Percentiles rank a stretch among this genome's conserved stretches.
Conservation (phyloP, 225 moss, liverwort and hornwort genomes). For the Polytrichum formosum region DNA sequence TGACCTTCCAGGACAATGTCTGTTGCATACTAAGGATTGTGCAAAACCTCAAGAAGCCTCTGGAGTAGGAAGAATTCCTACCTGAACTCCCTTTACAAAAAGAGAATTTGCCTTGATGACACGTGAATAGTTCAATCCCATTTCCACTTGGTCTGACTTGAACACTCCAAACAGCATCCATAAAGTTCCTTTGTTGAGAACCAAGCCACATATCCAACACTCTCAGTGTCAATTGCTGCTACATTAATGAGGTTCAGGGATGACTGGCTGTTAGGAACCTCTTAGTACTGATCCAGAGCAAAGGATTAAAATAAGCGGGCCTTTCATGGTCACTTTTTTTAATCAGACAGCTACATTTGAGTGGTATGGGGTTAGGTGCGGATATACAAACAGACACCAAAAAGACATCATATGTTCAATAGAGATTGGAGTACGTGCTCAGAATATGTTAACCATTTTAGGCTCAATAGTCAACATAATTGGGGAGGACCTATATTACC, state of each 20-base stretch:
- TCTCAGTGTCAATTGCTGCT: too few species aligned
- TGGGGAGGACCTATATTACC: too few species aligned
- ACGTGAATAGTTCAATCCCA: conserved; percentile 47
- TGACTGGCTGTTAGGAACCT: neutral
- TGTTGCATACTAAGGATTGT: too few species aligned
- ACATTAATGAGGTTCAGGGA: neutral
- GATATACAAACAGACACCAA: too few species aligned
- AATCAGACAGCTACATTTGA: neutral
- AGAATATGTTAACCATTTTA: too few species aligned
- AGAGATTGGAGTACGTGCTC: too few species aligned
- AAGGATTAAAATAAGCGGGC: neutral
- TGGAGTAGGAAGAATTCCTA: conserved; percentile 1
- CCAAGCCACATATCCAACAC: conserved; percentile 1
- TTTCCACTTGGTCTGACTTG: conserved; percentile 26
- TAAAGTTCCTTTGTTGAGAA: conserved; percentile 26
- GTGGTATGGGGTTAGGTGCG: neutral
- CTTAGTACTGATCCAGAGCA: too few species aligned
- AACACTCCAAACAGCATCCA: conserved; percentile 46
- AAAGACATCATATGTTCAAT: too few species aligned
- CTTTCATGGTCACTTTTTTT: neutral
- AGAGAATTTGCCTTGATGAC: conserved; percentile 36
- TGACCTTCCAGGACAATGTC: too few species aligned
- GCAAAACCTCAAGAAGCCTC: neutral
- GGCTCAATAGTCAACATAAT: too few species aligned
- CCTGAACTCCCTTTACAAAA: conserved; percentile 39